These are phyloP conservation scores for Coniochaeta sp. DNA, from an alignment of 2,329 filamentous ascomycete genomes.

Conservation along the genomic window DNA sequence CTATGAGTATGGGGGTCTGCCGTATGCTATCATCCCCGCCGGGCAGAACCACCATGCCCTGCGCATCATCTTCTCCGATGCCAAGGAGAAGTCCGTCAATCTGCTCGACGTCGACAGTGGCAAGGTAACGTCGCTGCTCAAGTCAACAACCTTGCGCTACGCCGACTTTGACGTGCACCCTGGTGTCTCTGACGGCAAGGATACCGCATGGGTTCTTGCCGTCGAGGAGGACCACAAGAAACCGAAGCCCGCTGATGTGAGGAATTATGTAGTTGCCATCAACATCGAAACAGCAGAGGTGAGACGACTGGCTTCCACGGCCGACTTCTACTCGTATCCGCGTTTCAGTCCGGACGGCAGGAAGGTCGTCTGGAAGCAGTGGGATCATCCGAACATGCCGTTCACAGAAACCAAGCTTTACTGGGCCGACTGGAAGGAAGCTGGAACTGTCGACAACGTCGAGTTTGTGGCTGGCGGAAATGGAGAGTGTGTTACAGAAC, in stretches of 20 bases:
- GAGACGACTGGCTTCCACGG: conserved; percentile 29
- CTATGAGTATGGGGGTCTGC: conserved; percentile 45
- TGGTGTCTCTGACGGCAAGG: neutral
- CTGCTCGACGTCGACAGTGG: conserved; percentile 29
- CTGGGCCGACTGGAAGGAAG: conserved; percentile 30
- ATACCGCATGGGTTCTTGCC: conserved; percentile 36
- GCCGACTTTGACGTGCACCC: conserved; percentile 37
- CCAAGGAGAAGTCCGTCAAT: conserved; percentile 27
- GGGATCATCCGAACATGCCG: conserved; percentile 45
- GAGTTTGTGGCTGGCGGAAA: conserved; percentile 32
- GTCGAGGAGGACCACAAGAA: conserved; percentile 42
- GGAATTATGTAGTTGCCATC: conserved; percentile 31
- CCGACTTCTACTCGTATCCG: conserved; percentile 46
- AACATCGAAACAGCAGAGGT: conserved; percentile 31
- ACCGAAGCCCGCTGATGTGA: conserved; percentile 22
- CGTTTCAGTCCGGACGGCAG: conserved; percentile 38
- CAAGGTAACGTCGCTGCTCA: conserved; percentile 23
- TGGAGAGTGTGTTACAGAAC: conserved; percentile 37
- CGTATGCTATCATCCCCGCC: conserved; percentile 27
- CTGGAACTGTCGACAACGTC: conserved; percentile 21
- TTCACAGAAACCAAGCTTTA: conserved; percentile 39
- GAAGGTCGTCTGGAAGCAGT: conserved; percentile 44
- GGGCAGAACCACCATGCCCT: neutral
- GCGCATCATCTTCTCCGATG: conserved; percentile 19
- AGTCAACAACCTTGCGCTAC: conserved; percentile 28